A percentile compares a stretch with the other conserved stretches of the same genome.
Evolutionary conservation across 805 yeast genomes (phyloP).

Genomic region (Teunomyces lycoperdinae): DNA sequence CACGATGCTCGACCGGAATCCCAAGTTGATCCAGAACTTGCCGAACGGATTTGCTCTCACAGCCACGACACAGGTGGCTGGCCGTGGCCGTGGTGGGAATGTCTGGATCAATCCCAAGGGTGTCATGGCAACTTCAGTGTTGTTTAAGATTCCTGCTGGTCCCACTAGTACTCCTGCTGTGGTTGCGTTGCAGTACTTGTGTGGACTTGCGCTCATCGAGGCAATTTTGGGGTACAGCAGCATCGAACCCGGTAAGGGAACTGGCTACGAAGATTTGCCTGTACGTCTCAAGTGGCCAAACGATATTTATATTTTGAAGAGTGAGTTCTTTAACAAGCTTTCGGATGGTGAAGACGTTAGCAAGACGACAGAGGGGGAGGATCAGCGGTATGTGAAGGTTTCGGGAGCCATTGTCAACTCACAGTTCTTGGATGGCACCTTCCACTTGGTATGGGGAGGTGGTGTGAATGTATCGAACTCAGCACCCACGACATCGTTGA

Average conservation of each 20-base stretch:
- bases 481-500: conserved; percentile 92
- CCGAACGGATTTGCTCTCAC: conserved; percentile 71
- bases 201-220: conserved; percentile 78
- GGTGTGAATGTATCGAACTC: conserved; percentile 81
- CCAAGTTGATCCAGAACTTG: conserved; percentile 49
- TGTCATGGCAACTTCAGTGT: conserved; percentile 76
- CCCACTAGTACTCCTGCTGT: conserved; percentile 33
- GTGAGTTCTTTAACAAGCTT: conserved; percentile 44
- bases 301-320: conserved; percentile 76
- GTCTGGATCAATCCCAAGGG: conserved; percentile 96
- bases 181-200: conserved; percentile 83
- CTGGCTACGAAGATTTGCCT: conserved; percentile 73
- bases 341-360: conserved; percentile 33
- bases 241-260: conserved; percentile 30
- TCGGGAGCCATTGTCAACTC: conserved; percentile 86
- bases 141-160: conserved; percentile 52
- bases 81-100: conserved; percentile 93
- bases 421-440: conserved; percentile 56
- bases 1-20: conserved; percentile 72
- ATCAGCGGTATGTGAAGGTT: conserved; percentile 69
- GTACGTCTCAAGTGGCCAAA: conserved; percentile 94
- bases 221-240: conserved; percentile 62
- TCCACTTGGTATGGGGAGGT: conserved; percentile 74
- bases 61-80: conserved; percentile 84
- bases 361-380: conserved; percentile 47